Base-by-base conservation (phyloP, 768 basidiomycete genomes). In the Chiua virens region DNA sequence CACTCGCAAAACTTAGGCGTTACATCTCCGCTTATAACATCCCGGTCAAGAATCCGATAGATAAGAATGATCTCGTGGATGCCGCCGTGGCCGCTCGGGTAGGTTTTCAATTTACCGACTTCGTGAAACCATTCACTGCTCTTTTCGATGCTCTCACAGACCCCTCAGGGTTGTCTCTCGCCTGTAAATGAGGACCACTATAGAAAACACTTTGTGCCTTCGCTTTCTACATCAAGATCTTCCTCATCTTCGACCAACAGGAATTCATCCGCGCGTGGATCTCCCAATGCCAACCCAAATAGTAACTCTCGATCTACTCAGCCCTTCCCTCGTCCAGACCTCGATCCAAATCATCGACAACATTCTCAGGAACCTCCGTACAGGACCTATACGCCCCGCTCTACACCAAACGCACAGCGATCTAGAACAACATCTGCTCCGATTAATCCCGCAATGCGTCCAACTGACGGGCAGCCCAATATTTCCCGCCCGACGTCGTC, bases 1-100 rank as follows among this genome's bases (percentile, higher is more conserved):
- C 85, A 0, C 65, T 90, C 37, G 67, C 78, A 40, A 86, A 79
- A 59, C 73, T 92, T 43, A 83, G 80, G 73, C 82, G 79, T 43
- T 91, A 91, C 60, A 76, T 84, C 22, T 77, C 73, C 46, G 85
- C 83, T 6, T 92, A 92, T 56, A 79, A 82, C 49, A 86, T 92
- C 57, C 70, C 74, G 47, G 75, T 79, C 17, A 79, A 75, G 49
- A 77, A 79, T 42, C 80, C 83, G 2, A 74, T 89, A 15, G 89
- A 92, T 66, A 91, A 91, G 68, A 84, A 87, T 45, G 89, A 91
- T 63, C 70, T 91, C 40, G 81, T 91, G 35, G 85, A 89, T 45
- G 79, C 74, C 36, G 78, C 87, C 41, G 40, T 89, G 2, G 65
- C 65, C 22, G 69, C 68, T 37, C 67, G 62, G 62, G 89, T 88